Conservation (phyloP, 768 basidiomycete species). For the Tulasnella sp. region DNA sequence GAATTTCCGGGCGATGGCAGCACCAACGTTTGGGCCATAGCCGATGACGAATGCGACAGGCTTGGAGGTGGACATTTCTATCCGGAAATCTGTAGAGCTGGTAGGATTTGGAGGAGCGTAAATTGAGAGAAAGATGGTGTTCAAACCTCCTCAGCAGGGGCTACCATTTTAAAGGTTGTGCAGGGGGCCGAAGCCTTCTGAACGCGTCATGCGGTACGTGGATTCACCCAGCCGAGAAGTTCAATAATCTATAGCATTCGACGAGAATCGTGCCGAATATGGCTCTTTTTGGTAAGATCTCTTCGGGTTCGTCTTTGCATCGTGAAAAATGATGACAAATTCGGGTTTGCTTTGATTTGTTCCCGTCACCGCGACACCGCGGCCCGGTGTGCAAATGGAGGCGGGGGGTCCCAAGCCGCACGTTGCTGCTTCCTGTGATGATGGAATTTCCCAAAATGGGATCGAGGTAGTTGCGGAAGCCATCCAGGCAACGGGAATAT, state of each 20-base stretch:
- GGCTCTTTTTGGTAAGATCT: neutral
- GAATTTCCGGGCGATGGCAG: slow-evolving; percentile 12
- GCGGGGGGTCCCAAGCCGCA: no score
- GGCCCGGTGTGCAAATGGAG: no score
- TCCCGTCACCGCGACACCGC: neutral
- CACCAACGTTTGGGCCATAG: slow-evolving; percentile 3
- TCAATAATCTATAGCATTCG: neutral
- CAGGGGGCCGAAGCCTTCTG: neutral
- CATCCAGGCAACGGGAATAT: no score
- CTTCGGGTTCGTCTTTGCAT: neutral
- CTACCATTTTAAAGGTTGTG: neutral
- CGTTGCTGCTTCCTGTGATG: no score
- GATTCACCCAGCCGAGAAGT: neutral
- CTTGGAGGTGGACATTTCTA: neutral
- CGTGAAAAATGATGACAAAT: neutral
- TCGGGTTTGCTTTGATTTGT: neutral
- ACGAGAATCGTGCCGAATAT: neutral
- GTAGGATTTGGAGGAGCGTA: neutral
- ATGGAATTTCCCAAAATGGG: no score
- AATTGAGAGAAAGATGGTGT: neutral
- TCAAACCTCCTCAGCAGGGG: neutral
- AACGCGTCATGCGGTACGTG: neutral
- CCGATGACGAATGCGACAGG: slow-evolving; percentile 20
- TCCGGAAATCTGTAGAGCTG: neutral
- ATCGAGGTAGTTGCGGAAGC: no score